Evolutionary conservation across 306 rosid species (phyloP).

Genomic region (Notholithocarpus densiflorus): DNA sequence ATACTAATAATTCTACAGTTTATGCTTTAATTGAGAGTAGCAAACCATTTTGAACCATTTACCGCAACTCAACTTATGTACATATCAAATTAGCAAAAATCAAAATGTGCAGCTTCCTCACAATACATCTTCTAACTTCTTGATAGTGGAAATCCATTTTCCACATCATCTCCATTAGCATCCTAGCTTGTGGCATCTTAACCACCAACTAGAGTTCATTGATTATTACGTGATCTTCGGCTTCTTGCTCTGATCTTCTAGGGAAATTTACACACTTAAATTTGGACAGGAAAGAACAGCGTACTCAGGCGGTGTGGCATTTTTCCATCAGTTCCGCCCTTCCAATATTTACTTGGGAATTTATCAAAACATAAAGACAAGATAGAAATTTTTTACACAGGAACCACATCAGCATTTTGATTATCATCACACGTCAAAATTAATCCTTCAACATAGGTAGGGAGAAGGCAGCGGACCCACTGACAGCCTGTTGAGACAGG

Average conservation of each 20-base stretch:
- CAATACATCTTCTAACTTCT: slow-evolving; percentile 28
- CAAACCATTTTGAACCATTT: slow-evolving; percentile 40
- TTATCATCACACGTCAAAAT: slow-evolving; percentile 77
- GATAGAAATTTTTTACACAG: slow-evolving; percentile 50
- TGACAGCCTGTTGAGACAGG: slow-evolving; percentile 86
- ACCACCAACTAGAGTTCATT: not conserved
- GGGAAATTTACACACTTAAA: slow-evolving; percentile 37
- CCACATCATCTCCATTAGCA: slow-evolving; percentile 8
- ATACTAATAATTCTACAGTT: slow-evolving; percentile 13
- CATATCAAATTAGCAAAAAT: slow-evolving; percentile 35
- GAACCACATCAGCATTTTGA: slow-evolving; percentile 75
- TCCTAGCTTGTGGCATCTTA: slow-evolving; percentile 13
- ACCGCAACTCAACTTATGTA: slow-evolving; percentile 49
- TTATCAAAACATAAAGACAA: slow-evolving; percentile 14
- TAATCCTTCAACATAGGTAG: slow-evolving; percentile 76
- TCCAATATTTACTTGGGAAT: slow-evolving; percentile 30
- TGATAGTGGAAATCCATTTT: slow-evolving; percentile 18
- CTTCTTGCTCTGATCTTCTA: slow-evolving; percentile 39
- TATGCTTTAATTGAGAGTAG: slow-evolving; percentile 28
- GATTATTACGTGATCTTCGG: slow-evolving; percentile 25
- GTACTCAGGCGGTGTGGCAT: slow-evolving; percentile 8
- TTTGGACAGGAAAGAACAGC: slow-evolving; percentile 30
- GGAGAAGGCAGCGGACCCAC: slow-evolving; percentile 87
- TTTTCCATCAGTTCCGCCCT: slow-evolving; percentile 25
- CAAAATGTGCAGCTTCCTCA: slow-evolving; percentile 23